These are phyloP conservation scores for Wickerhamomyces chaumierensis DNA, from an alignment of 805 yeast species.

Conservation along the genomic window DNA sequence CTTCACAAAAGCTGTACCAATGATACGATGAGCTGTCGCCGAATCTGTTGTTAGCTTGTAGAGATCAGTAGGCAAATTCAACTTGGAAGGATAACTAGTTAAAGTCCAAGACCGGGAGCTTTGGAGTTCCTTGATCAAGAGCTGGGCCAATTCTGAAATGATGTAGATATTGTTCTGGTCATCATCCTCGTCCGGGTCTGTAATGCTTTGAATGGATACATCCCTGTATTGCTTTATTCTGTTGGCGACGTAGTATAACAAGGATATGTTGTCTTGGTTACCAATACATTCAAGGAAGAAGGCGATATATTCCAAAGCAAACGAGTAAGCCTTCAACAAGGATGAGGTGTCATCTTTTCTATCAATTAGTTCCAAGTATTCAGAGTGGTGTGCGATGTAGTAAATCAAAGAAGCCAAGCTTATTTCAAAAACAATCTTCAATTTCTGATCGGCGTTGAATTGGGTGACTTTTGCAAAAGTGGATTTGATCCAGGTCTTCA, in stretches of 20 bases:
- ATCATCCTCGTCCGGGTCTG: slow-evolving; percentile 16
- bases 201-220: slow-evolving; percentile 27
- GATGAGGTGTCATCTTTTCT: slow-evolving; percentile 16
- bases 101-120: slow-evolving; percentile 56
- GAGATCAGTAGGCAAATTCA: slow-evolving; percentile 58
- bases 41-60: slow-evolving; percentile 50
- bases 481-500: slow-evolving; percentile 64
- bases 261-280: slow-evolving; percentile 54
- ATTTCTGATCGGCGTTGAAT: slow-evolving; percentile 19
- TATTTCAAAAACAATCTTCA: slow-evolving; percentile 48
- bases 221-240: slow-evolving; percentile 73
- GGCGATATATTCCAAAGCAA: slow-evolving; percentile 47
- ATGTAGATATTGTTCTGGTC: slow-evolving; percentile 39
- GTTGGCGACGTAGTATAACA: slow-evolving; percentile 66
- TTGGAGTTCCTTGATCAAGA: slow-evolving; percentile 46
- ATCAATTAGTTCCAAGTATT: slow-evolving; percentile 34
- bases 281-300: slow-evolving; percentile 53
- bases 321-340: slow-evolving; percentile 33
- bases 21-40: slow-evolving; percentile 44
- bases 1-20: slow-evolving; percentile 44
- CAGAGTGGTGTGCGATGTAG: slow-evolving; percentile 65
- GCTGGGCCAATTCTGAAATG: slow-evolving; percentile 64
- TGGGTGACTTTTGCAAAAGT: slow-evolving; percentile 25
- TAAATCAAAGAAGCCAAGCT: slow-evolving; percentile 58
- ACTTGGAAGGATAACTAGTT: slow-evolving; percentile 74